Conservation (phyloP, 2,329 filamentous ascomycete species). For the Aspergillus japonicus region DNA sequence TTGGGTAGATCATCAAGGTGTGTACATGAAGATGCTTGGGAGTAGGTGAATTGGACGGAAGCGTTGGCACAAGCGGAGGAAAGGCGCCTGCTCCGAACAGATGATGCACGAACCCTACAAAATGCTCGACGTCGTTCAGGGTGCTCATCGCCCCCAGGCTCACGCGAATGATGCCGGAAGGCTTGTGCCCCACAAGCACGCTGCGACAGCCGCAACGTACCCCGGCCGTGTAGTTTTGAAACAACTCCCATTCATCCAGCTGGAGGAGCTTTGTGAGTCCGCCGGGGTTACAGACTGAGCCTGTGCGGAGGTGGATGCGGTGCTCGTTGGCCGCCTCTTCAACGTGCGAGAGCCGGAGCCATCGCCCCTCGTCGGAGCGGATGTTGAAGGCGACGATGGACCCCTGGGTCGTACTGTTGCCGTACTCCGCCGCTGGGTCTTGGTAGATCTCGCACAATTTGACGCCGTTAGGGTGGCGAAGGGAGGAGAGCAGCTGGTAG, state of each 20-base stretch:
- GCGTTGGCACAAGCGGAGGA: background rate
- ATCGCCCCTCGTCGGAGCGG: background rate
- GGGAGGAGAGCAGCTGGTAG: background rate
- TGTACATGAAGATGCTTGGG: background rate
- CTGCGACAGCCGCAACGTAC: slow-evolving; percentile 15
- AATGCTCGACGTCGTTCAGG: slow-evolving; percentile 7
- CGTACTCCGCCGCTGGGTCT: slow-evolving; percentile 1
- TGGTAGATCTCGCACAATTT: slow-evolving; percentile 12
- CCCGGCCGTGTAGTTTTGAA: slow-evolving; percentile 10
- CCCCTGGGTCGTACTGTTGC: slow-evolving; percentile 10
- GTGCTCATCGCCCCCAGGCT: slow-evolving; percentile 20
- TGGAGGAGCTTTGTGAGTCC: slow-evolving; percentile 13
- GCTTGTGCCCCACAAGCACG: slow-evolving; percentile 9
- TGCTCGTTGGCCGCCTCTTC: slow-evolving; percentile 12
- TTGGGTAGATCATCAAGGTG: slow-evolving; percentile 3
- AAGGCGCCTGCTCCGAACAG: background rate
- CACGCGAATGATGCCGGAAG: slow-evolving; percentile 13
- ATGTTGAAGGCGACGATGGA: slow-evolving; percentile 15
- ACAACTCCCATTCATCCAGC: slow-evolving; percentile 10
- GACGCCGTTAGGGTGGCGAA: slow-evolving; percentile 11
- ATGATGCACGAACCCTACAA: slow-evolving; percentile 7
- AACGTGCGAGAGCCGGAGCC: slow-evolving; percentile 12
- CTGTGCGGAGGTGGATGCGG: slow-evolving; percentile 17
- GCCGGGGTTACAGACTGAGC: slow-evolving; percentile 17
- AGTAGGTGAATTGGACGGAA: background rate